These are phyloP conservation scores for Austroboletus festivus DNA, from an alignment of 768 basidiomycete genomes.

Conservation along the genomic window DNA sequence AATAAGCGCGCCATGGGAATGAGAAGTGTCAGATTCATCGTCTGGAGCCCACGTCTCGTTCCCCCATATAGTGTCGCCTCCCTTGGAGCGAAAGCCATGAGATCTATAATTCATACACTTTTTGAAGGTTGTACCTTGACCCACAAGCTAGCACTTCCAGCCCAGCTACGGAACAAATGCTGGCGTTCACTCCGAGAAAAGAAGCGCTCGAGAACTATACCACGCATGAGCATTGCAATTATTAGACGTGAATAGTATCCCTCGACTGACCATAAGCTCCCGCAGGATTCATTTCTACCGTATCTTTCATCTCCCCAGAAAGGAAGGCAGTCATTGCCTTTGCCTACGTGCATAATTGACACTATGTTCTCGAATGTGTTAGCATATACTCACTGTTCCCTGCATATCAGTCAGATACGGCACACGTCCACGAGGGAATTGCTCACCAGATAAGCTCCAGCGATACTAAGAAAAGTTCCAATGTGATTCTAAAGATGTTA, in stretches of 20 bases:
- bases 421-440: background rate
- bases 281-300: conserved; percentile 79
- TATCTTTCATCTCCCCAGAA: conserved; percentile 95
- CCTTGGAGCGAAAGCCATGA: conserved; percentile 50
- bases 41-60: conserved; percentile 74
- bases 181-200: conserved; percentile 89
- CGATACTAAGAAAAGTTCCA: conserved; percentile 79
- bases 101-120: background rate
- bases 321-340: conserved; percentile 96
- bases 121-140: conserved; percentile 80
- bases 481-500: conserved; percentile 61
- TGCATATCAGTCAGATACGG: conserved; percentile 24
- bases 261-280: conserved; percentile 62
- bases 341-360: conserved; percentile 44
- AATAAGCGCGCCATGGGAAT: conserved; percentile 80
- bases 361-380: background rate
- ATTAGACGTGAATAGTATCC: background rate
- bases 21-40: conserved; percentile 49
- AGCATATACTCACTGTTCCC: conserved; percentile 74
- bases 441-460: conserved; percentile 79
- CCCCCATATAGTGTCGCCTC: conserved; percentile 85
- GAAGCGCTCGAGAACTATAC: conserved; percentile 74
- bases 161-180: conserved; percentile 91
- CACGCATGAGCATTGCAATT: background rate
- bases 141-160: conserved; percentile 92